Evolutionary conservation across 2,329 filamentous ascomycete genomes (phyloP), one percentile per base, ranked within the genome.

Genomic region (Shiraia sp.): DNA sequence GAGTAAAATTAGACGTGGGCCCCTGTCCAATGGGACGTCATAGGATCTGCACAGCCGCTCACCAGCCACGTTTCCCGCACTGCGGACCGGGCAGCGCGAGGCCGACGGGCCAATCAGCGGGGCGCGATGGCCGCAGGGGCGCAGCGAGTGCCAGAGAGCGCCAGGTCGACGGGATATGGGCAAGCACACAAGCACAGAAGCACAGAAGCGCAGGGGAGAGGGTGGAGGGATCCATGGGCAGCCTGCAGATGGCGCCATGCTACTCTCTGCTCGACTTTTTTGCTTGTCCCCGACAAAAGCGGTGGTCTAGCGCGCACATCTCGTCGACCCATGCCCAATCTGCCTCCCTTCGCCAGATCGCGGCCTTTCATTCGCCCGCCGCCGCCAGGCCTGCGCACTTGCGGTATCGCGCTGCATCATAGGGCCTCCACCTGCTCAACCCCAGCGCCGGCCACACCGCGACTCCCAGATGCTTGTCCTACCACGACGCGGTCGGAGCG

Each of bases 401-500:
- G 47, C 31, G 53, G 58, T 40, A 50, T 54, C 44, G 55, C 46
- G 30, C 39, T 50, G 38, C 44, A 42, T 43, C 42, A 29, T 45
- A 50, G 51, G 49, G 50, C 48, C 36, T 36, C 46, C 47, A 55
- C 45, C 48, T 46, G 49, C 50, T 52, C 52, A 47, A 42, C 31
- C 42, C 50, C 50, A 57, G 51, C 57, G 51, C 59, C 55, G 53
- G 56, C 40, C 57, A 65, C 66, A 68, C 64, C 66, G 65, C 65
- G 57, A 59, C 55, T 58, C 57, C 49, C 47, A 43, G 45, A 42
- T 32, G 36, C 49, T 51, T 49, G 56, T 61, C 58, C 61, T 54
- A 64, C 61, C 55, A 53, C 49, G 46, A 46, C 48, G 55, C 52
- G 52, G 54, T 60, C 66, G 66, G 66, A 45, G 66, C 64, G 64